These are phyloP conservation scores for Kurtzmaniella quercitrusa DNA, from an alignment of 1,139 yeast genomes.

Conservation along the genomic window DNA sequence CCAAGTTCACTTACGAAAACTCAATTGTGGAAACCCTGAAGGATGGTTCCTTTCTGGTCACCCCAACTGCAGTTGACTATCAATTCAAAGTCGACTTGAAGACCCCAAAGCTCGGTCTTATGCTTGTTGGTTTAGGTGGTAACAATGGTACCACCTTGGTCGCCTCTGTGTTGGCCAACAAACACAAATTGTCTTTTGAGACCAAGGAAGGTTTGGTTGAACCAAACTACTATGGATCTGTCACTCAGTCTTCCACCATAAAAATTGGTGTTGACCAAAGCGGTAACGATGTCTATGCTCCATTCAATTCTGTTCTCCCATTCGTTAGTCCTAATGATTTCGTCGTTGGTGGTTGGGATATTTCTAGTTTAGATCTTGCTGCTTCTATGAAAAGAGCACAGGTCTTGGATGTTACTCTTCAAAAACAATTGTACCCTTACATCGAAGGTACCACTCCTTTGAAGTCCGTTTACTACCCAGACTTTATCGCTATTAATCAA, in stretches of 20 bases:
- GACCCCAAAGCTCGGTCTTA: constrained; percentile 82
- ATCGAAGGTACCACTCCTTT: constrained; percentile 66
- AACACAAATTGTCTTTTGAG: constrained; percentile 70
- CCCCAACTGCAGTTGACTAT: constrained; percentile 70
- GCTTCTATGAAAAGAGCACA: constrained; percentile 82
- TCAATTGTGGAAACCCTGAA: constrained; percentile 36
- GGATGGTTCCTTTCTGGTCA: constrained; percentile 60
- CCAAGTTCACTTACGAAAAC: constrained; percentile 56
- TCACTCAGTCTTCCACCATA: constrained; percentile 87
- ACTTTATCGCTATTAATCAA: constrained; percentile 94
- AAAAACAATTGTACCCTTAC: constrained; percentile 66
- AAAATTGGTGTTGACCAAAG: constrained; percentile 79
- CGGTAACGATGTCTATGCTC: constrained; percentile 89
- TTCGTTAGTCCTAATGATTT: constrained; percentile 88
- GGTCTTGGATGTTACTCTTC: constrained; percentile 84
- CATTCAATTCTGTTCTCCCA: constrained; percentile 86
- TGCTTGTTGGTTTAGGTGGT: constrained; percentile 95
- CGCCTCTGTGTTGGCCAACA: constrained; percentile 83
- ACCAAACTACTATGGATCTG: constrained; percentile 94
- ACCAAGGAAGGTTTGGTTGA: constrained; percentile 77
- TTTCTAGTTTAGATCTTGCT: constrained; percentile 64
- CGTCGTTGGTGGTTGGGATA: constrained; percentile 94
- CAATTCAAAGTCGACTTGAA: constrained; percentile 82
- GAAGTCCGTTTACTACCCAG: constrained; percentile 90
- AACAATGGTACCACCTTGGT: constrained; percentile 92